A percentile compares a stretch with the other conserved stretches of the same genome.
phyloP scores from a whole-genome alignment of 2,329 filamentous ascomycete species.

The Volutella citrinella region DNA sequence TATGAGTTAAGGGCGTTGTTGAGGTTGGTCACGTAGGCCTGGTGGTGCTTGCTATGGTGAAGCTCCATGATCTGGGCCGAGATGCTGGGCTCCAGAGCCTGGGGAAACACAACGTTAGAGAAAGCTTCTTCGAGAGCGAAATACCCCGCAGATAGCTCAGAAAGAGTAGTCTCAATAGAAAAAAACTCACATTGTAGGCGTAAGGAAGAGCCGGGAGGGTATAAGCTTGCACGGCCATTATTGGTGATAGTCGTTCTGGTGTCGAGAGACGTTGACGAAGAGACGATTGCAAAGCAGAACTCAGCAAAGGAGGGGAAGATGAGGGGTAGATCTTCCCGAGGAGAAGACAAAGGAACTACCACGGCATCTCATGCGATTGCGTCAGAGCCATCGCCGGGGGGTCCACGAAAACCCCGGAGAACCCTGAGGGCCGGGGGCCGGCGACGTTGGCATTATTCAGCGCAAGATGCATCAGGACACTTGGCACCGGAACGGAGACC shows the following conservation, averaged over 20 bases:
- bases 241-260: conserved; percentile 6
- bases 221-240: conserved; percentile 45
- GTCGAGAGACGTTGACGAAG: conserved; percentile 2
- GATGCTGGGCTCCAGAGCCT: conserved; percentile 73
- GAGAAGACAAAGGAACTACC: conserved; percentile 9
- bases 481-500: too few relatives aligned
- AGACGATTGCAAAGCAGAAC: conserved; percentile 6
- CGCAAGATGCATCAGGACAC: too few relatives aligned
- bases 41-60: conserved; percentile 77
- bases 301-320: conserved; percentile 9
- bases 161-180: too few relatives aligned
- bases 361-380: conserved; percentile 3
- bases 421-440: too few relatives aligned
- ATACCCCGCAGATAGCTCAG: too few relatives aligned
- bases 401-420: too few relatives aligned
- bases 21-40: conserved; percentile 74
- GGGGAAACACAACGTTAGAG: too few relatives aligned
- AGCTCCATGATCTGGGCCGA: conserved; percentile 78
- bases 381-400: too few relatives aligned
- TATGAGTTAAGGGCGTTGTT: conserved; percentile 65
- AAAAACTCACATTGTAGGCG: conserved; percentile 66
- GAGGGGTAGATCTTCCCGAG: conserved; percentile 15
- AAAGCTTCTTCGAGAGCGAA: too few relatives aligned
- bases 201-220: conserved; percentile 65
- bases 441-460: too few relatives aligned